A percentile compares a stretch with the other conserved stretches of the same genome.
Conservation (phyloP, 1,284 basidiomycete species). For the Fomes fomentarius region DNA sequence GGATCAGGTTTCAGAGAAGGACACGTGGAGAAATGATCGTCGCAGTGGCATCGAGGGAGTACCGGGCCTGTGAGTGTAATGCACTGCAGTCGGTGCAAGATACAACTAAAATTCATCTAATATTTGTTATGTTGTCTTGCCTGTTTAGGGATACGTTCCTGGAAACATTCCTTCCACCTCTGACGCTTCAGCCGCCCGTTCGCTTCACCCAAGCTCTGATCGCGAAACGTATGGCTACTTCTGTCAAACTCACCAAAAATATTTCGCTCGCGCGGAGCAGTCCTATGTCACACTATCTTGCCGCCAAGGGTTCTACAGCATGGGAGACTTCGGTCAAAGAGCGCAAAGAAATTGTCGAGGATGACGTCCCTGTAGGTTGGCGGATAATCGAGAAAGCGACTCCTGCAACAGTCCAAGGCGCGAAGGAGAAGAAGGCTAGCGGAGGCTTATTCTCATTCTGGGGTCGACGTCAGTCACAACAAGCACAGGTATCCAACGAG, state of each 20-base stretch:
- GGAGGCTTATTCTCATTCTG: slow-evolving; percentile 74
- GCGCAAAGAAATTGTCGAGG: slow-evolving; percentile 48
- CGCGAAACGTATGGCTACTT: slow-evolving; percentile 58
- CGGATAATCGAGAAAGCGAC: slow-evolving; percentile 52
- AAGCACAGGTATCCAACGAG: slow-evolving; percentile 7
- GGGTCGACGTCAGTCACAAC: slow-evolving; percentile 45
- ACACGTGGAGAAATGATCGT: slow-evolving; percentile 38
- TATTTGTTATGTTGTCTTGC: not conserved
- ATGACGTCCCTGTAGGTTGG: slow-evolving; percentile 69
- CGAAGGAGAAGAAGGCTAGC: slow-evolving; percentile 49
- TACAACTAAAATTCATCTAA: slow-evolving; percentile 1
- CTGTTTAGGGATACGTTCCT: slow-evolving; percentile 28
- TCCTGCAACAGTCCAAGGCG: slow-evolving; percentile 31
- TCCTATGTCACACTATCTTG: slow-evolving; percentile 65
- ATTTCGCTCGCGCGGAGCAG: slow-evolving; percentile 53
- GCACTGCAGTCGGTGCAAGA: not conserved
- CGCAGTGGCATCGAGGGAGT: slow-evolving; percentile 47
- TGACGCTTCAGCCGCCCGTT: slow-evolving; percentile 36
- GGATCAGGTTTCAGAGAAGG: slow-evolving; percentile 19
- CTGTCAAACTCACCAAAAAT: slow-evolving; percentile 65
- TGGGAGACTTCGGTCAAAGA: slow-evolving; percentile 73
- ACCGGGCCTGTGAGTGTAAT: slow-evolving; percentile 66
- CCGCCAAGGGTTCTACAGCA: slow-evolving; percentile 69
- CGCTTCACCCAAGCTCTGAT: slow-evolving; percentile 58
- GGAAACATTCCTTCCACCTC: slow-evolving; percentile 33